phyloP scores from a whole-genome alignment of 495 filamentous ascomycete species.

The Daldinia concentrica region DNA sequence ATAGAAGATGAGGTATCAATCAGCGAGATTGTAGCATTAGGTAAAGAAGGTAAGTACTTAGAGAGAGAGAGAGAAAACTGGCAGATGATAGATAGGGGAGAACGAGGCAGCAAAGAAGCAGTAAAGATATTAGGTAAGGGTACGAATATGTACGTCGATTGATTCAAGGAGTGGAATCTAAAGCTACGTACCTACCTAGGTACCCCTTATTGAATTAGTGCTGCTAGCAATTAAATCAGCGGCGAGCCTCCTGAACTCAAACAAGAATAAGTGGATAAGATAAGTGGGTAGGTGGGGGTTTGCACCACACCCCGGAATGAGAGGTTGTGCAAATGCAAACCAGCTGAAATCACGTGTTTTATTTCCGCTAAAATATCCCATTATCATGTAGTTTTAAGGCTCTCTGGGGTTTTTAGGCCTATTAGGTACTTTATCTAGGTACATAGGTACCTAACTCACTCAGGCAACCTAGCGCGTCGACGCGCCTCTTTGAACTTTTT shows the following conservation, averaged over 20 bases:
- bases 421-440: conserved; percentile 1
- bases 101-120: conserved; percentile 24
- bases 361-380: not conserved
- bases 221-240: conserved; percentile 2
- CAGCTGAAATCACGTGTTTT: conserved; percentile 25
- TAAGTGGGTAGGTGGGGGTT: not conserved
- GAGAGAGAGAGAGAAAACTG: conserved; percentile 17
- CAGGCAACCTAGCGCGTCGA: conserved; percentile 25
- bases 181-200: conserved; percentile 2
- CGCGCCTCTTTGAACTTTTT: conserved; percentile 25
- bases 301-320: not conserved
- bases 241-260: conserved; percentile 5
- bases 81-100: conserved; percentile 18
- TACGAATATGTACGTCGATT: not conserved
- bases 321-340: not conserved
- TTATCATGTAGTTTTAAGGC: not conserved
- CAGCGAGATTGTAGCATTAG: not conserved
- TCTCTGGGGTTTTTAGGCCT: not conserved
- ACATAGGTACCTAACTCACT: not conserved
- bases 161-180: conserved; percentile 3
- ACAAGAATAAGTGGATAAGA: not conserved
- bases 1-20: not conserved
- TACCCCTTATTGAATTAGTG: conserved; percentile 1
- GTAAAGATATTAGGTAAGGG: conserved; percentile 21
- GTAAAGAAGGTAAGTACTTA: conserved; percentile 7